Evolutionary conservation across 345 rosid species (phyloP), one percentile per base, ranked within the genome.

Genomic region (Mallotus nudiflorus): DNA sequence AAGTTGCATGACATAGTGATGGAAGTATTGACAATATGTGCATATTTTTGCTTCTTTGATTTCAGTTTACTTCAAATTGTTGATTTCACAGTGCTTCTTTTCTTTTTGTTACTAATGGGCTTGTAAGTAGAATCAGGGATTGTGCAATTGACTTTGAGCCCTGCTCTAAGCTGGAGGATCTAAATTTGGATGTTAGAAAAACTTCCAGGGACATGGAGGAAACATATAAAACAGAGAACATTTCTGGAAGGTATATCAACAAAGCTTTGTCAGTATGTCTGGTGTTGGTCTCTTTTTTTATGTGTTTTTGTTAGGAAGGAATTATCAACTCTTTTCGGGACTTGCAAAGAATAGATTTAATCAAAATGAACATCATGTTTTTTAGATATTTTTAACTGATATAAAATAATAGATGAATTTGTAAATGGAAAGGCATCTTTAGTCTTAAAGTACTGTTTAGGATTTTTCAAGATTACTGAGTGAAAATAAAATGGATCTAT

Each of bases 161-260:
- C 66, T 86, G 92, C 81, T 81, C 85, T 75, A 88, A 85, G 89
- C 88, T 90, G 2, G 87, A 82, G 87, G 89, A 82, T 71, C 82
- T 90, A 55, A 90, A 82, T 82, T 81, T 90, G 91, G 89, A 86
- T 74, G 91, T 82, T 65, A 74, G 81, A 73, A 87, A 82, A 84
- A 75, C 77, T 68, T 67, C 81, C 48, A 77, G 73, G 63, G 78
- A 69, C 45, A 55, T 71, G 64, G 84, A 73, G 27, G 82, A 82
- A 57, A 68, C 62, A 65, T 65, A 55, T 75, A 59, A 72, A 29
- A 40, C 65, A 16, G 82, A 80, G 25, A 74, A 69, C 33, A 53
- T 54, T 42, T 74, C 77, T 0, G 67, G 74, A 78, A 83, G 90
- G 95, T 87, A 77, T 57, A 50, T 65, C 51, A 66, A 44, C 51